Conservation (phyloP, 257 asterid genomes). For the Coffea eugenioides region DNA sequence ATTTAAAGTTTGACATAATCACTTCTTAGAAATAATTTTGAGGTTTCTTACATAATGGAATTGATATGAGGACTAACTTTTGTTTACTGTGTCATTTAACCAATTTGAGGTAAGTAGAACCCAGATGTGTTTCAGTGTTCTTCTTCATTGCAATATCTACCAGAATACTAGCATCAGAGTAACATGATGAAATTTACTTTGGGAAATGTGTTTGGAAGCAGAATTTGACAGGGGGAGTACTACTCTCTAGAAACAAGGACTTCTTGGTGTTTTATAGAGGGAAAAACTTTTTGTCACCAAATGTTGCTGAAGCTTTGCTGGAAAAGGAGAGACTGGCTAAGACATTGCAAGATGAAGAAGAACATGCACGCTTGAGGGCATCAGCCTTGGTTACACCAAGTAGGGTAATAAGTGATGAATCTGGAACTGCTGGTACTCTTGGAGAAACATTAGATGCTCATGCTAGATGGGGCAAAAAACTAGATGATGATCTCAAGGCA, state of each 20-base stretch:
- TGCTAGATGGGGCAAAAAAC: constrained; percentile 77
- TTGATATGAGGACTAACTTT: neutral
- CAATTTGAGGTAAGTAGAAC: neutral
- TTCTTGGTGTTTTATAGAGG: constrained; percentile 90
- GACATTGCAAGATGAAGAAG: constrained; percentile 87
- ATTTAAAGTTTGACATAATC: neutral
- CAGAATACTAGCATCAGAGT: neutral
- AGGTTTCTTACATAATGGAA: too few species aligned
- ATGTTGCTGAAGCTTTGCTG: constrained; percentile 78
- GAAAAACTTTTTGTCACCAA: constrained; percentile 82
- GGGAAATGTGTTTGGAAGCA: constrained; percentile 35
- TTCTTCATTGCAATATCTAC: neutral
- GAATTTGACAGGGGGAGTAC: constrained; percentile 85
- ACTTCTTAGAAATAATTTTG: neutral
- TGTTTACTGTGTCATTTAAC: neutral
- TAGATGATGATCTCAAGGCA: constrained; percentile 54
- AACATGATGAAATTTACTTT: neutral
- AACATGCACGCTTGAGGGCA: constrained; percentile 71
- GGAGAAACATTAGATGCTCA: constrained; percentile 83
- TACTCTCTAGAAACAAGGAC: constrained; percentile 92
- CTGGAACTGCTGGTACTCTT: constrained; percentile 74
- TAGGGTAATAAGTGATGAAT: constrained; percentile 33
- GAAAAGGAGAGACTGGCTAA: constrained; percentile 88
- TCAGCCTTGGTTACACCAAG: constrained; percentile 40
- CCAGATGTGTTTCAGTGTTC: neutral